Base-by-base conservation (phyloP, 495 filamentous ascomycete species). In the Massariosphaeria phaeospora region DNA sequence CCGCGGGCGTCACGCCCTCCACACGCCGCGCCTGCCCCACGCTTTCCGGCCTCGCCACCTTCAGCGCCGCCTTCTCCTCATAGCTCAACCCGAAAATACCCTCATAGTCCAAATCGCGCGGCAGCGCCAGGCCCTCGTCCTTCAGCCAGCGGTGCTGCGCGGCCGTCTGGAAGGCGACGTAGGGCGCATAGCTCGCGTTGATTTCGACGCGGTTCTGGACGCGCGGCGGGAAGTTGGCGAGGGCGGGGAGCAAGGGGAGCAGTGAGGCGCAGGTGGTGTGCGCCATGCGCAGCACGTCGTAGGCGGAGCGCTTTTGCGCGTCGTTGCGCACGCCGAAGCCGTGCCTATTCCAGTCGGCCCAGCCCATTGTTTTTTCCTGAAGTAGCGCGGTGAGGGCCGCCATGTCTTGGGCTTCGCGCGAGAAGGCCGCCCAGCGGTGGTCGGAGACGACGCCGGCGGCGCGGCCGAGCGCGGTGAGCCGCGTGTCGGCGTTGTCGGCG, bases 401-500 rank as follows among this genome's bases (percentile, higher is more conserved):
- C 50, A 93, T 84, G 59, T 85, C 76, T 0, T 69, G 65, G 34
- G 79, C 75, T 23, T 85, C 80, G 49, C 79, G 75, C 39, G 69
- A 66, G 75, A 88, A 95, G 17, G 69, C 69, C 1, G 69, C 52
- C 91, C 93, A 98, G 25, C 93, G 84, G 47, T 74, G 72, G 67
- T 95, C 85, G 10, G 78, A 72, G 5, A 97, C 86, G 29, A 91
- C 79, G 46, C 93, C 89, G 47, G 83, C 86, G 0, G 74, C 72
- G 44, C 85, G 81, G 12, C 89, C 93, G 67, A 82, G 81, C 6
- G 79, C 77, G 3, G 94, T 97, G 18, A 98, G 80, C 7, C 93
- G 84, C 3, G 83, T 64, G 70, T 98, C 93, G 34, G 93, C 93
- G 67, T 98, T 97, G 73, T 98, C 93, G 43, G 91, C 80, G 47